Percentiles rank a stretch among this genome's conserved stretches.
Conservation (phyloP, 768 basidiomycete genomes). For the Neoboletus brunneissimus region DNA sequence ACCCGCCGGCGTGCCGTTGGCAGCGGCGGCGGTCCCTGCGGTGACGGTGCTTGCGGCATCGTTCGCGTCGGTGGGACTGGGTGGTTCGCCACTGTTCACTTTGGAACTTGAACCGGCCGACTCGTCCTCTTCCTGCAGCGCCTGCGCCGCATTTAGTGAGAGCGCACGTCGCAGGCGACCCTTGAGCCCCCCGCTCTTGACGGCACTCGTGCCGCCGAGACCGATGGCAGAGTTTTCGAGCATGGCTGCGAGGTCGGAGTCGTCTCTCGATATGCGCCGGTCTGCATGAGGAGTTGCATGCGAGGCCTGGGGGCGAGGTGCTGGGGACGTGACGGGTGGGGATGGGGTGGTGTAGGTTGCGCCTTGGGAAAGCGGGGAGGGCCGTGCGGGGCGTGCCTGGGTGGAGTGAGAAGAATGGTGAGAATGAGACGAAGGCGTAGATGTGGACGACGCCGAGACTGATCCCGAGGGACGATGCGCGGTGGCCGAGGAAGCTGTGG, state of each 20-base stretch:
- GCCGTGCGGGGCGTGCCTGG: constrained; percentile 31
- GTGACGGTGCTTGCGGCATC: constrained; percentile 38
- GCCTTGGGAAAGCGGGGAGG: constrained; percentile 35
- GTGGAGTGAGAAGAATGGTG: constrained; percentile 25
- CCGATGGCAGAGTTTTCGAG: constrained; percentile 42
- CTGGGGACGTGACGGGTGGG: constrained; percentile 10
- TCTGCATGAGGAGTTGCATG: constrained; percentile 56
- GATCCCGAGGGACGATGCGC: constrained; percentile 28
- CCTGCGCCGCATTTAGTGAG: constrained; percentile 56
- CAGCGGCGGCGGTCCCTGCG: constrained; percentile 33
- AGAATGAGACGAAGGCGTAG: constrained; percentile 28
- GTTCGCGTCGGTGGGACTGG: constrained; percentile 23
- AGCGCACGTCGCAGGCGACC: constrained; percentile 72
- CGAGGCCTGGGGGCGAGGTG: constrained; percentile 27
- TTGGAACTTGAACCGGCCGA: constrained; percentile 10
- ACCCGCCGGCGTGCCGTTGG: constrained; percentile 21
- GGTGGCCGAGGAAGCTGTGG: constrained; percentile 18
- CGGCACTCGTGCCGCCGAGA: constrained; percentile 28
- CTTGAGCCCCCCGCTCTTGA: constrained; percentile 71
- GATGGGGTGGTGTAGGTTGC: constrained; percentile 21
- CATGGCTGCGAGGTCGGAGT: constrained; percentile 64
- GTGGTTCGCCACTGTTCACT: constrained; percentile 33
- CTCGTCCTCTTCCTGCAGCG: constrained; percentile 49
- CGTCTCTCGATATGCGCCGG: constrained; percentile 75
- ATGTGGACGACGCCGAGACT: constrained; percentile 28